phyloP scores from a whole-genome alignment of 2,329 filamentous ascomycete genomes.

The Blastomyces silverae region DNA sequence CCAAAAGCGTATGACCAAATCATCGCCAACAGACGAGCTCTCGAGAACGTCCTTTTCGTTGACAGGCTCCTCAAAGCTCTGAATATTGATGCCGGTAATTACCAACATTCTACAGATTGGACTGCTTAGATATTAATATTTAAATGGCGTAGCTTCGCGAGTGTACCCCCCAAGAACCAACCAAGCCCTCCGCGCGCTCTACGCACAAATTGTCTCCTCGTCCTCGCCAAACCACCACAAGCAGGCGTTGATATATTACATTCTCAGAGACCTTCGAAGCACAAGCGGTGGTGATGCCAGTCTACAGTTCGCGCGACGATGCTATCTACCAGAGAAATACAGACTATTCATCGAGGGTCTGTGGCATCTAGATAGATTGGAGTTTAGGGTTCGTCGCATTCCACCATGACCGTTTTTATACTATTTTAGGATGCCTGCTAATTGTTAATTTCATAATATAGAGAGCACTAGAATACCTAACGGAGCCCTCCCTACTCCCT shows the following conservation, averaged over 20 bases:
- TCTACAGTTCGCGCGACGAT: conserved; percentile 53
- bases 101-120: conserved; percentile 18
- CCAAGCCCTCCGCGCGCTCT: conserved; percentile 59
- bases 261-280: conserved; percentile 66
- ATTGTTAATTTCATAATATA: conserved; percentile 28
- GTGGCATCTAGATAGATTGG: conserved; percentile 68
- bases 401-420: not conserved
- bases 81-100: conserved; percentile 61
- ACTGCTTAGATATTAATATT: conserved; percentile 16
- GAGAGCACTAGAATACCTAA: conserved; percentile 66
- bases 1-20: conserved; percentile 57
- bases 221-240: conserved; percentile 66
- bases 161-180: conserved; percentile 69
- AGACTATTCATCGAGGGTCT: conserved; percentile 74
- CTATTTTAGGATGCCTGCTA: conserved; percentile 17
- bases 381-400: conserved; percentile 52
- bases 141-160: conserved; percentile 46
- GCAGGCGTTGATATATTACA: conserved; percentile 74
- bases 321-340: conserved; percentile 67
- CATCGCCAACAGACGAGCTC: conserved; percentile 57
- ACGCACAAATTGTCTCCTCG: conserved; percentile 61
- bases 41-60: conserved; percentile 68
- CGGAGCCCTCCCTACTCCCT: conserved; percentile 69
- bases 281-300: conserved; percentile 44
- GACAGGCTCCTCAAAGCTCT: conserved; percentile 67